A percentile compares a stretch with the other conserved stretches of the same genome.
Conservation (phyloP, 192 early-diverging fungal genomes). For the Helicostylum pulchrum region DNA sequence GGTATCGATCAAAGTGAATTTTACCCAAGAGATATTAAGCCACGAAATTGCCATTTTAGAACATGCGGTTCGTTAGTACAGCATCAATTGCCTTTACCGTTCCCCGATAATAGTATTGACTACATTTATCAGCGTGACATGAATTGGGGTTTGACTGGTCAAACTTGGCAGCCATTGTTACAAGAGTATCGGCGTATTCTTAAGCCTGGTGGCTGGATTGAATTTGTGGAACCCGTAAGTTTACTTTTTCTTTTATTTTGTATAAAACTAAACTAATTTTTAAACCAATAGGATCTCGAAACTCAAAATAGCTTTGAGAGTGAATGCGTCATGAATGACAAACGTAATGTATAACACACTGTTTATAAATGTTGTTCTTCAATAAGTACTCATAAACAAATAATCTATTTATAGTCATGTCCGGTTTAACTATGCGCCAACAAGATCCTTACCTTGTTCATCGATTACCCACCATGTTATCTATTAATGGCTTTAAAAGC, state of each 20-base stretch:
- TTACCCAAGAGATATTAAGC: slow-evolving; percentile 33
- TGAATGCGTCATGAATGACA: slow-evolving; percentile 31
- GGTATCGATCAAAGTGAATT: slow-evolving; percentile 24
- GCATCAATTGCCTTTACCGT: slow-evolving; percentile 24
- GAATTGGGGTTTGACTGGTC: slow-evolving; percentile 24
- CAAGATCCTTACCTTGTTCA: slow-evolving; percentile 34
- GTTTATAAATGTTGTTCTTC: background rate
- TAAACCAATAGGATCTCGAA: slow-evolving; percentile 24
- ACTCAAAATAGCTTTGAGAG: slow-evolving; percentile 21
- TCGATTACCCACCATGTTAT: slow-evolving; percentile 30
- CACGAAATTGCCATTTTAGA: slow-evolving; percentile 33
- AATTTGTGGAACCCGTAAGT: slow-evolving; percentile 42
- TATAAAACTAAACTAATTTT: background rate
- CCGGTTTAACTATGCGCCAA: slow-evolving; percentile 17
- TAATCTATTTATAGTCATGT: slow-evolving; percentile 25
- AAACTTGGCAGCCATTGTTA: slow-evolving; percentile 29
- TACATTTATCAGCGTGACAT: slow-evolving; percentile 35
- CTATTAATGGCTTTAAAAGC: slow-evolving; percentile 25
- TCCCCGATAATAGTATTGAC: slow-evolving; percentile 37
- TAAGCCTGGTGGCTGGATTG: slow-evolving; percentile 52
- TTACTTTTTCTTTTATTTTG: background rate
- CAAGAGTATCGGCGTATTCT: slow-evolving; percentile 45
- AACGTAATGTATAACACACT: slow-evolving; percentile 19
- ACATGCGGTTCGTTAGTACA: slow-evolving; percentile 19
- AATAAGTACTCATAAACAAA: background rate